Evolutionary conservation across 805 yeast genomes (phyloP), one percentile per base, ranked within the genome.

Genomic region (Yamadazyma sp.): DNA sequence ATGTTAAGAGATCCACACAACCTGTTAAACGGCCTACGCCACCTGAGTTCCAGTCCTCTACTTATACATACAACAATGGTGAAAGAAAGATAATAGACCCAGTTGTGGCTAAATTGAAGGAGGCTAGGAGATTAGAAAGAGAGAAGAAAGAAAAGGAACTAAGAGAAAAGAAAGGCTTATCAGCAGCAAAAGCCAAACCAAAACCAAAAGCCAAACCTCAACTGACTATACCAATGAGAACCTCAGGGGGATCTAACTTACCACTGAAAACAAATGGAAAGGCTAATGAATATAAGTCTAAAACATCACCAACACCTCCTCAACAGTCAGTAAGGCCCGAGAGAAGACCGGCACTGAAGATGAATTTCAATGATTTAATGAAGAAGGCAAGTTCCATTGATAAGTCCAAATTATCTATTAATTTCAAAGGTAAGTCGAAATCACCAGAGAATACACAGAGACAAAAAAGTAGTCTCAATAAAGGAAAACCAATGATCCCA

Each of bases 331-430:
- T 22, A 11, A 17, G 37, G 19, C 20, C 23, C 10, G 31, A 28
- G 17, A 20, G 27, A 16, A 23, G 26, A 7, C 33, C 42, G 9
- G 34, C 43, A 5, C 35, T 23, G n/a, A 31, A 43, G 43, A 44
- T 81, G 53, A 75, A 78, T 12, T 83, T 81, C 51, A 71, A 70
- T 36, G 85, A 84, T 28, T 65, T 83, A 35, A 77, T 83, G 84
- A 76, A 76, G 49, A 76, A 76, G 52, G 93, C 91, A 0, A 73
- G 73, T 10, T 58, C 62, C 9, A 73, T 83, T 2, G 84, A 82
- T 50, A 64, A 69, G 35, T 49, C 53, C 36, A 65, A 64, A 44
- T 51, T 67, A 30, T 57, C 66, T 8, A 62, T 67, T 19, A 45
- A 52, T 3, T 18, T 69, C 52, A 42, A 69, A 65, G 51, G 62